Evolutionary conservation across 139 green algal genomes (phyloP).

Genomic region (Chlorella sorokiniana): DNA sequence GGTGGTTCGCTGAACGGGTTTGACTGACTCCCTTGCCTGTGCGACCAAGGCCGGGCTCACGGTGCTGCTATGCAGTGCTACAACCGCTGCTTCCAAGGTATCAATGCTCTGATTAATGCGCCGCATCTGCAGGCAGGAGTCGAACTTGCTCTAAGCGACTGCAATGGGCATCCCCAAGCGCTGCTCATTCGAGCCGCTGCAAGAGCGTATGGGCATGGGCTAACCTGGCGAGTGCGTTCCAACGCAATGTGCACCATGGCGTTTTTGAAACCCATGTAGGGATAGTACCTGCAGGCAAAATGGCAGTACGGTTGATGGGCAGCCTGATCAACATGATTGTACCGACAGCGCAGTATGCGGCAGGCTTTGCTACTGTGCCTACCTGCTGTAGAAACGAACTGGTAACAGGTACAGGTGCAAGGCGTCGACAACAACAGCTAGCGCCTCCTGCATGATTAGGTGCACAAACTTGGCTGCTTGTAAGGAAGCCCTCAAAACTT

Average conservation of each 20-base stretch:
- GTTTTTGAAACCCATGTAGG: slow-evolving; percentile 45
- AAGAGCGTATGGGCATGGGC: not conserved
- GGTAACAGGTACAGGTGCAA: slow-evolving; percentile 61
- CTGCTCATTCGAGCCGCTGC: not conserved
- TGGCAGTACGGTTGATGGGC: no score
- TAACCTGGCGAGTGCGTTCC: slow-evolving; percentile 28
- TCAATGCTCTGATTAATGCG: slow-evolving; percentile 16
- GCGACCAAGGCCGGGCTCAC: slow-evolving; percentile 12
- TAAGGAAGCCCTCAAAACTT: no score
- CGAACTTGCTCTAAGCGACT: no score
- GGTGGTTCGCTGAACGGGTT: not conserved
- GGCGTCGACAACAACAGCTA: slow-evolving; percentile 7
- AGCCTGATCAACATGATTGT: no score
- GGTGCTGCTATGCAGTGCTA: not conserved
- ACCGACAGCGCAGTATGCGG: no score
- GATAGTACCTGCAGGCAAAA: slow-evolving; percentile 48
- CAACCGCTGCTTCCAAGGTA: not conserved
- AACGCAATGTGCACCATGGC: slow-evolving; percentile 58
- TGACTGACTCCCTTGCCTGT: slow-evolving; percentile 3
- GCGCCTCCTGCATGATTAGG: slow-evolving; percentile 23
- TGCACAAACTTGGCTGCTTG: not conserved
- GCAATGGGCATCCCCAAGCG: not conserved
- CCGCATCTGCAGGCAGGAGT: slow-evolving; percentile 4
- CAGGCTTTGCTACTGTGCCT: not conserved
- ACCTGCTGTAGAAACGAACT: slow-evolving; percentile 55